These are phyloP conservation scores for Macrophomina tecta DNA, from an alignment of 2,329 filamentous ascomycete species.

Conservation along the genomic window DNA sequence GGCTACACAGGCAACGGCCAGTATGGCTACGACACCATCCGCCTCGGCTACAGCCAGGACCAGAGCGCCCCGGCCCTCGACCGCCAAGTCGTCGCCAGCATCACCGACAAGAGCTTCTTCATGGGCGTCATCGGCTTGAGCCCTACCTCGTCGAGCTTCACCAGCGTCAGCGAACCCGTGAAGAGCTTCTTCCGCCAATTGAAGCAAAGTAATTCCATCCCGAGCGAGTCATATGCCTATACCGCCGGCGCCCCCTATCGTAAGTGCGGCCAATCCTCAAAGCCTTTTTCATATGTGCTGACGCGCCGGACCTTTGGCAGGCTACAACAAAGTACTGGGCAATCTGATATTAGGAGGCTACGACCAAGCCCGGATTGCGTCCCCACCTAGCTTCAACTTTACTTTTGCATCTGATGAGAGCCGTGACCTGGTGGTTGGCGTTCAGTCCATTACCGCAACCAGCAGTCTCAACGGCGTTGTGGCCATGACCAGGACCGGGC, in stretches of 20 bases:
- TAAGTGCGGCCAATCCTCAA: not conserved
- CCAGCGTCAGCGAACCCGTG: constrained; percentile 36
- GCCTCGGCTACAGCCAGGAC: constrained; percentile 37
- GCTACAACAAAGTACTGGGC: constrained; percentile 40
- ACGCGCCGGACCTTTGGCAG: not conserved
- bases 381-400: constrained; percentile 37
- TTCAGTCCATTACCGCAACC: constrained; percentile 35
- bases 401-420: constrained; percentile 32
- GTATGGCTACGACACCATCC: constrained; percentile 43
- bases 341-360: constrained; percentile 51
- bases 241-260: constrained; percentile 46
- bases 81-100: constrained; percentile 40
- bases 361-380: constrained; percentile 46
- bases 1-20: constrained; percentile 37
- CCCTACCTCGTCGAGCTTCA: constrained; percentile 39
- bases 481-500: constrained; percentile 28
- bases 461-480: constrained; percentile 9
- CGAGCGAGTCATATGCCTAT: constrained; percentile 44
- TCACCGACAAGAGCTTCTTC: constrained; percentile 40
- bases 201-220: constrained; percentile 40
- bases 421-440: constrained; percentile 37
- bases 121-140: constrained; percentile 31
- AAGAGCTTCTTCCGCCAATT: constrained; percentile 41
- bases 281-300: not conserved
- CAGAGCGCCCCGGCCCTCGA: constrained; percentile 36